Evolutionary conservation across 2,329 filamentous ascomycete genomes (phyloP).

Genomic region (Cyclaneusma minus): DNA sequence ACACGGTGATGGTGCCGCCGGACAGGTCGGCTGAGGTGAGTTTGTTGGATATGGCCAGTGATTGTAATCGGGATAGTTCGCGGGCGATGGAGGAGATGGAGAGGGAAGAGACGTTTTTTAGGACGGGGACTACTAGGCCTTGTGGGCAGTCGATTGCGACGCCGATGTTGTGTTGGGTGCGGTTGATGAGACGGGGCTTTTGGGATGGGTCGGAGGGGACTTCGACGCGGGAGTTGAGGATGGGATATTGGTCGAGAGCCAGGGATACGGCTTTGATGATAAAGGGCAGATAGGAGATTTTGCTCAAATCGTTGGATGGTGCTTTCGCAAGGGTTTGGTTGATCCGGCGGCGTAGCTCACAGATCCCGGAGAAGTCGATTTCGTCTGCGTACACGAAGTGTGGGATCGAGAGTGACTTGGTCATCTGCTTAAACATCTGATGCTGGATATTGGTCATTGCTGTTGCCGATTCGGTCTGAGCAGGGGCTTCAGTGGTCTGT

Average conservation of each 20-base stretch:
- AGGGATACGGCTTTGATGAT: slow-evolving; percentile 91
- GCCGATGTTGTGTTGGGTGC: slow-evolving; percentile 83
- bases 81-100: slow-evolving; percentile 66
- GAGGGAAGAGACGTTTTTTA: slow-evolving; percentile 65
- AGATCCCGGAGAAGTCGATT: slow-evolving; percentile 65
- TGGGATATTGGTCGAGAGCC: slow-evolving; percentile 64
- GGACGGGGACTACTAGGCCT: slow-evolving; percentile 81
- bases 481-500: slow-evolving; percentile 2
- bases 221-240: slow-evolving; percentile 79
- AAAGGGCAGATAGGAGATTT: slow-evolving; percentile 84
- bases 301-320: slow-evolving; percentile 25
- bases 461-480: slow-evolving; percentile 52
- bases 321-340: slow-evolving; percentile 42
- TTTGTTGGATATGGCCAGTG: slow-evolving; percentile 58
- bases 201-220: slow-evolving; percentile 27
- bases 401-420: slow-evolving; percentile 73
- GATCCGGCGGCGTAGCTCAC: slow-evolving; percentile 55
- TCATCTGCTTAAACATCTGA: slow-evolving; percentile 98
- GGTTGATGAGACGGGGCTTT: slow-evolving; percentile 64
- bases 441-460: slow-evolving; percentile 65
- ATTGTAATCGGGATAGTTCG: slow-evolving; percentile 60
- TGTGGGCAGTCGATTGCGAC: slow-evolving; percentile 86
- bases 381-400: slow-evolving; percentile 94
- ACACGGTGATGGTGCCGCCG: slow-evolving; percentile 86
- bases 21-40: slow-evolving; percentile 60